Conservation (phyloP, 768 basidiomycete genomes). For the Rubroboletus pulcherrimus region DNA sequence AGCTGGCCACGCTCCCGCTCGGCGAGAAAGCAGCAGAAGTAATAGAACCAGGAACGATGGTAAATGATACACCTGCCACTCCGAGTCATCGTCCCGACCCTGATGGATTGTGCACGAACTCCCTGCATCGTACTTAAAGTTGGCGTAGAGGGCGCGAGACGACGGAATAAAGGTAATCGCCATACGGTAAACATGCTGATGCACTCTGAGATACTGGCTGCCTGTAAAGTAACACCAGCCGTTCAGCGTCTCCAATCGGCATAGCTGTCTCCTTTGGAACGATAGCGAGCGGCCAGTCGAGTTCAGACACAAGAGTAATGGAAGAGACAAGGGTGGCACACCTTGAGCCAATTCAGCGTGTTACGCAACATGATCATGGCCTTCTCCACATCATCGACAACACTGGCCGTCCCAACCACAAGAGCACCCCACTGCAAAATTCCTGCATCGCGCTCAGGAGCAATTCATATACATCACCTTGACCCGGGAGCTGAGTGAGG, state of each 20-base stretch:
- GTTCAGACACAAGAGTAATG: neutral
- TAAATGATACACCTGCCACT: slow-evolving; percentile 2
- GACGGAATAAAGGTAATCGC: slow-evolving; percentile 8
- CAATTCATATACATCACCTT: slow-evolving; percentile 1
- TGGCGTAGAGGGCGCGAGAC: slow-evolving; percentile 5
- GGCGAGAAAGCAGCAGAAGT: slow-evolving; percentile 15
- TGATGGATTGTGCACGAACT: slow-evolving; percentile 8
- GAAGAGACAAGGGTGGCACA: neutral
- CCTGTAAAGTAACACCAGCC: slow-evolving; percentile 12
- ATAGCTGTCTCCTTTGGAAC: neutral
- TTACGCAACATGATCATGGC: slow-evolving; percentile 10
- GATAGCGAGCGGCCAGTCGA: neutral
- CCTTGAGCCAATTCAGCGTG: slow-evolving; percentile 11
- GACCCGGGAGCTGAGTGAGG: slow-evolving; percentile 8
- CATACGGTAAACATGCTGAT: slow-evolving; percentile 11
- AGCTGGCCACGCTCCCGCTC: slow-evolving; percentile 10
- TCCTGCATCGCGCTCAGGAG: slow-evolving; percentile 6
- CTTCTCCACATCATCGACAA: slow-evolving; percentile 9
- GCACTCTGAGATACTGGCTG: slow-evolving; percentile 11
- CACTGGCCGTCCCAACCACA: slow-evolving; percentile 14
- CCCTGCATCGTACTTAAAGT: slow-evolving; percentile 12
- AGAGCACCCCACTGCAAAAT: neutral
- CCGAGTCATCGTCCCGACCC: neutral
- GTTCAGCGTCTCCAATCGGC: slow-evolving; percentile 5
- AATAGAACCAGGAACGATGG: slow-evolving; percentile 1